Evolutionary conservation across 805 yeast genomes (phyloP), one percentile per base, ranked within the genome.

Genomic region (Allodekkera sacchari): DNA sequence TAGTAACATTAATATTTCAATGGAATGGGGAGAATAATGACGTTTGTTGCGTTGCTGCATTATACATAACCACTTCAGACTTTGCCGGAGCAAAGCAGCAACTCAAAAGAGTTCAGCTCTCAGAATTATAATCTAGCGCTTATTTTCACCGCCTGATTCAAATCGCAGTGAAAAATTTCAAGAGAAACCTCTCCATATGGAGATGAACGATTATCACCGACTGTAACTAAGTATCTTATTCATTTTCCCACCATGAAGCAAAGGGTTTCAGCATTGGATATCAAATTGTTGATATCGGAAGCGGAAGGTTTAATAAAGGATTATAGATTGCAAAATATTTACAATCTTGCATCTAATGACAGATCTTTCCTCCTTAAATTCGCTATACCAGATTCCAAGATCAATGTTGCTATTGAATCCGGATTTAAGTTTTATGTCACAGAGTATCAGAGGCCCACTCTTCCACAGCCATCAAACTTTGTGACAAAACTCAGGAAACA

Each of bases 401-500:
- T 75, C 37, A 73, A 68, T 27, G 55, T 88, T 17, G 75, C 88
- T 4, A 63, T 88, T 6, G 96, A 89, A 48, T 83, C 89, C 33
- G 98, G 98, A 0, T 76, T 81, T 53, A 74, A 85, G 41, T 57
- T 81, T 18, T 89, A 88, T 53, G 45, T 75, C 33, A 83, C 96
- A 0, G 82, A 77, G 14, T 89, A 74, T 48, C 83, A 83, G 29
- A 70, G 96, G 46, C 82, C 85, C 5, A 75, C 83, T 1, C 79
- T 88, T 7, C 83, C 77, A 14, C 66, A 77, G 9, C 97, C 97
- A 0, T 76, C 95, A 5, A 78, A 78, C 25, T 89, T 89, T 55
- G 94, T 83, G 7, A 67, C 81, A 17, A 89, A 89, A 51, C 59
- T 89, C 35, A 71, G 98, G 45, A 88, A 88, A 50, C 94, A 83